These are phyloP conservation scores for Brassica cretica DNA, from an alignment of 345 rosid genomes.

Conservation along the genomic window DNA sequence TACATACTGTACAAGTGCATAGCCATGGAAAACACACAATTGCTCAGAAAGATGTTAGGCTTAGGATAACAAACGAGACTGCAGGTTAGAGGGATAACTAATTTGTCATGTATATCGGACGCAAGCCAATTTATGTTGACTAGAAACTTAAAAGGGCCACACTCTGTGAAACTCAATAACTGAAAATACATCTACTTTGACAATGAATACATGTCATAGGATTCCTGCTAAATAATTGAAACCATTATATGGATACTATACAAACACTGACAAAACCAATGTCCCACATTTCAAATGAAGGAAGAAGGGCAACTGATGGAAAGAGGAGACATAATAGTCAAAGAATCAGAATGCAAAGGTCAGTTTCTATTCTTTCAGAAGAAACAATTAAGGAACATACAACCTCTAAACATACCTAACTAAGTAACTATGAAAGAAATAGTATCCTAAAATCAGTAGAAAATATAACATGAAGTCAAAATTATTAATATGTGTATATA, in stretches of 20 bases:
- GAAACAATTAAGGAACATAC: background rate
- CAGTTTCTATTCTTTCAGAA: background rate
- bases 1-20: background rate
- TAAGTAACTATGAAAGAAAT: background rate
- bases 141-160: background rate
- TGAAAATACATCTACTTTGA: background rate
- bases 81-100: background rate
- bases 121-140: background rate
- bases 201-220: background rate
- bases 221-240: background rate
- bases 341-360: slow-evolving; percentile 4
- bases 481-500: background rate
- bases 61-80: background rate
- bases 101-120: background rate
- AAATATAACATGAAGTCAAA: background rate
- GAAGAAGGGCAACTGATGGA: slow-evolving; percentile 6
- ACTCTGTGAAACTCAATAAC: background rate
- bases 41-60: background rate
- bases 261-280: background rate
- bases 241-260: slow-evolving; percentile 19
- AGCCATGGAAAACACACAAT: background rate
- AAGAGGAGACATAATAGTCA: background rate
- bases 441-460: slow-evolving; percentile 20
- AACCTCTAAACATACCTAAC: slow-evolving; percentile 1
- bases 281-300: slow-evolving; percentile 13